phyloP scores from a whole-genome alignment of 2,329 filamentous ascomycete species.

The Pyricularia sp. region DNA sequence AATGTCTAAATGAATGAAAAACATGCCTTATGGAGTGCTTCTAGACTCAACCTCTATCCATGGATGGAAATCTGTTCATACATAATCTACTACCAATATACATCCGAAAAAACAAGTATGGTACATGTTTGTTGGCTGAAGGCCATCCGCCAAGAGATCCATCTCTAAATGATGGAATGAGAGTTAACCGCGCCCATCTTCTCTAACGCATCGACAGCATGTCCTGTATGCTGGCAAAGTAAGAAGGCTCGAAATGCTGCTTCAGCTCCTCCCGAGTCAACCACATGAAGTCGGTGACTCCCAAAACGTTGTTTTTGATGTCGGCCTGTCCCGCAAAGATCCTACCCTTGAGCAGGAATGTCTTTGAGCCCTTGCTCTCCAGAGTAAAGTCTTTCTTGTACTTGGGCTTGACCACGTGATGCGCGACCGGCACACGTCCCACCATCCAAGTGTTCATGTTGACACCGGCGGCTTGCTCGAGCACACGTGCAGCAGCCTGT shows the following conservation, averaged over 20 bases:
- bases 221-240: slow-evolving; percentile 68
- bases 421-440: slow-evolving; percentile 79
- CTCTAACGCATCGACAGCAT: slow-evolving; percentile 70
- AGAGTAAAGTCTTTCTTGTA: slow-evolving; percentile 25
- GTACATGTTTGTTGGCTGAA: not conserved
- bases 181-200: not conserved
- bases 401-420: slow-evolving; percentile 52
- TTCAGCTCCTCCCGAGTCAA: slow-evolving; percentile 80
- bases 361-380: slow-evolving; percentile 41
- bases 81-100: slow-evolving; percentile 1
- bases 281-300: slow-evolving; percentile 82
- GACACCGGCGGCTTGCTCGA: slow-evolving; percentile 67
- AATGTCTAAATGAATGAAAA: not conserved
- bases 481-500: slow-evolving; percentile 73
- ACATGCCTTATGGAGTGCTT: not conserved
- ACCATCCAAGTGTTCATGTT: slow-evolving; percentile 99
- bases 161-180: not conserved
- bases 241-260: slow-evolving; percentile 53
- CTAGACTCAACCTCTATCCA: not conserved
- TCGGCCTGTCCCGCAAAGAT: slow-evolving; percentile 97
- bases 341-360: slow-evolving; percentile 91
- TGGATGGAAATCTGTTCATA: not conserved
- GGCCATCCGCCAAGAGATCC: not conserved
- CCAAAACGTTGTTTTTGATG: slow-evolving; percentile 60
- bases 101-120: not conserved